Conservation (phyloP, 2,329 filamentous ascomycete species). For the Fusarium ramigenum region DNA sequence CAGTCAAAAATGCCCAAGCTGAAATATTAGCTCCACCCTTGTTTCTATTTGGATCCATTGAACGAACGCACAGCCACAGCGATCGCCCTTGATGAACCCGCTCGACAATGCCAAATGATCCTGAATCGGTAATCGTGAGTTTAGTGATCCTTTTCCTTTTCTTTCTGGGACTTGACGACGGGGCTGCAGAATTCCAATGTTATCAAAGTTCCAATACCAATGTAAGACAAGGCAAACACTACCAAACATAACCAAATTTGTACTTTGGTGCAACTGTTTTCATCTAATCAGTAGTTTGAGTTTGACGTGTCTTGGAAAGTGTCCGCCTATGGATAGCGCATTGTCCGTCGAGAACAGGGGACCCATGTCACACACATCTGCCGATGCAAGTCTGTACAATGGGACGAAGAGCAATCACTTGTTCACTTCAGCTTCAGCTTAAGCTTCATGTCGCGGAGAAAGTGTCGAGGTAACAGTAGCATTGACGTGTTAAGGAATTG, state of each 20-base stretch:
- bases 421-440: neutral
- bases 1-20: neutral
- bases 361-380: conserved; percentile 13
- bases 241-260: neutral
- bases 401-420: neutral
- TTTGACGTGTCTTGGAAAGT: neutral
- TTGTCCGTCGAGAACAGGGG: neutral
- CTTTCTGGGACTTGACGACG: neutral
- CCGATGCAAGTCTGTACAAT: conserved; percentile 8
- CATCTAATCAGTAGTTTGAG: neutral
- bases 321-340: neutral
- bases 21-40: neutral
- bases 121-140: conserved; percentile 4
- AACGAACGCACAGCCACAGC: conserved; percentile 26
- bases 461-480: neutral
- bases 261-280: neutral
- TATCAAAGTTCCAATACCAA: neutral
- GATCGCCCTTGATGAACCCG: neutral
- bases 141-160: neutral
- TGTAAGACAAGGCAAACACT: neutral
- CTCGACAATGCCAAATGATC: neutral
- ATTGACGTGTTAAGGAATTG: conserved; percentile 22
- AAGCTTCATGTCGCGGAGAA: neutral
- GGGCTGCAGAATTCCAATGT: too few species aligned
- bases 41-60: neutral